Evolutionary conservation across 129 eudicot genomes (phyloP).

Genomic region (Kitagawia praeruptora): DNA sequence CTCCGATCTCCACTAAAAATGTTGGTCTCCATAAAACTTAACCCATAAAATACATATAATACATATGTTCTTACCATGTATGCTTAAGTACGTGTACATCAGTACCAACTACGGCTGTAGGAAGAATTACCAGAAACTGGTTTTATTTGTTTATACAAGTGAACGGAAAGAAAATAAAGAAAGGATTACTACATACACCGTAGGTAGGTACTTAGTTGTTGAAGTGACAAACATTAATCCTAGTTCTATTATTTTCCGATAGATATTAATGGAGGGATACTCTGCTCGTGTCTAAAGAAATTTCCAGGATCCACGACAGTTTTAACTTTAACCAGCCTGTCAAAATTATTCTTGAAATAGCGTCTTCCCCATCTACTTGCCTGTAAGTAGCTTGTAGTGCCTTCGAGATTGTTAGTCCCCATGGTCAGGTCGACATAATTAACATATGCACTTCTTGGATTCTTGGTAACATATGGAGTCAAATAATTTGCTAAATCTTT

Average conservation of each 20-base stretch:
- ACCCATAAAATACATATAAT: too few species aligned
- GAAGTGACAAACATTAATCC: not conserved
- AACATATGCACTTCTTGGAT: not conserved
- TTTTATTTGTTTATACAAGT: too few species aligned
- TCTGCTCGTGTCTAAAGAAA: not conserved
- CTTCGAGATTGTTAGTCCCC: not conserved
- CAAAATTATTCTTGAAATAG: not conserved
- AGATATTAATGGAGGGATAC: not conserved
- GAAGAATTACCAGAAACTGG: too few species aligned
- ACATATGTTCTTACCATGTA: too few species aligned
- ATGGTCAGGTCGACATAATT: not conserved
- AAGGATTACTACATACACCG: not conserved
- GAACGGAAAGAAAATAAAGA: too few species aligned
- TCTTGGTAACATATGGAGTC: not conserved
- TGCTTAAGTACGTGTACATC: too few species aligned
- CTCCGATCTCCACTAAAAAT: too few species aligned
- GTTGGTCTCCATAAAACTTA: too few species aligned
- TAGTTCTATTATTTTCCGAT: not conserved
- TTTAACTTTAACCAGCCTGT: not conserved
- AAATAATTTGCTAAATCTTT: not conserved
- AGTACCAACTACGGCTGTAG: too few species aligned
- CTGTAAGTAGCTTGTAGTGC: not conserved
- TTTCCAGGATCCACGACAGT: not conserved
- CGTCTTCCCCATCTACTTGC: not conserved
- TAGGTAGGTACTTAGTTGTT: too few species aligned